Base-by-base conservation (phyloP, 2,329 filamentous ascomycete genomes). In the Xylaria sp. region DNA sequence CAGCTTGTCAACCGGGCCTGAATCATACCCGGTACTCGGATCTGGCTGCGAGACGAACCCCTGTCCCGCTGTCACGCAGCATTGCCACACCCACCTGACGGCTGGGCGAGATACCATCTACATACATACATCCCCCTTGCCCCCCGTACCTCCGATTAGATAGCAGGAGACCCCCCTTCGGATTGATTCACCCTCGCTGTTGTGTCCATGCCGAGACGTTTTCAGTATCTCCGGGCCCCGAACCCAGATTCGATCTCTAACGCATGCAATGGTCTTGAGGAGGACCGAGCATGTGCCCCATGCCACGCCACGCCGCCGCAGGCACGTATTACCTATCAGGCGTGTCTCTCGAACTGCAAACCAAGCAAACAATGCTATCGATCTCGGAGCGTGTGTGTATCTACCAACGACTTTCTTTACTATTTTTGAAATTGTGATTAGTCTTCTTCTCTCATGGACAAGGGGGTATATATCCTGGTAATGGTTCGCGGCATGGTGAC, bases 1-100 rank as follows among this genome's bases (percentile, higher is more conserved):
- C 30, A 42, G 54, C 10, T 49, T 50, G 16, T 44, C 19, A 39
- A 30, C 46, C n/a, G 48, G 54, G 44, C 52, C 48, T 39, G 18
- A 42, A 56, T 19, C 46, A 58, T 57, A 57, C 62, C 60, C 60
- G 62, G 62, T 64, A 63, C 51, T 57, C 55, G 58, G 62, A 55
- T 54, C 54, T 44, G 30, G 23, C 51, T 58, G 46, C 39, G 37
- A 52, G 35, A 58, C 30, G 8, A 46, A 37, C 44, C 57, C 59
- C 54, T 55, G 54, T 53, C 52, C 50, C 11, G 37, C n/a, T 18
- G 44, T 18, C 49, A 13, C 42, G 13, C 11, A 1, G 19, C 13
- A 44, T 55, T 60, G 39, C 57, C 52, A 63, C 61, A 61, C 59
- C 61, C 61, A 61, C 59, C 59, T 55, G 2, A 23, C 8, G 13